These are phyloP conservation scores for Globisporangium spinosum DNA, from an alignment of 352 stramenopile genomes.

Conservation along the genomic window DNA sequence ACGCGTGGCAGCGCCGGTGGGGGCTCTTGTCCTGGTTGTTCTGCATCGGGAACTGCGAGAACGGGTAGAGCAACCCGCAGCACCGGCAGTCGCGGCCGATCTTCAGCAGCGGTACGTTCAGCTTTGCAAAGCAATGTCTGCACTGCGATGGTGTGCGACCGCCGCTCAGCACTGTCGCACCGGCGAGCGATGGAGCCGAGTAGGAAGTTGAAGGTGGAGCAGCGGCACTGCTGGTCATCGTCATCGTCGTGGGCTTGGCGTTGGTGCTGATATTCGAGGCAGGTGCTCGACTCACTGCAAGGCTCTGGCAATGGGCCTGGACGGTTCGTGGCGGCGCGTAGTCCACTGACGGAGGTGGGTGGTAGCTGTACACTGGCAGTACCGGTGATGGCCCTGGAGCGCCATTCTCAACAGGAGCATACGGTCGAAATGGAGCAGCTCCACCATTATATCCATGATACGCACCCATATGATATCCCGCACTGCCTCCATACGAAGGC, in stretches of 20 bases:
- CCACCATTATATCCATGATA: too few species aligned
- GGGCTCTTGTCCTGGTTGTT: neutral
- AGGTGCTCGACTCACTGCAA: neutral
- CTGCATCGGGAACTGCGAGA: neutral
- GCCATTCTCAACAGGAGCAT: neutral
- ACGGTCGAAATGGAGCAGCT: neutral
- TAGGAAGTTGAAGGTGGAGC: neutral
- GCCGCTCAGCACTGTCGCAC: neutral
- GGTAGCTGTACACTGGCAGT: slow-evolving; percentile 2
- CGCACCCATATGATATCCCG: neutral
- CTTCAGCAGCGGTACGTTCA: neutral
- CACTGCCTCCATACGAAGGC: neutral
- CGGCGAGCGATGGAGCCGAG: neutral
- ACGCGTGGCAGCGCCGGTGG: neutral
- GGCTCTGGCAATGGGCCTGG: neutral
- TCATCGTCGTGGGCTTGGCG: neutral
- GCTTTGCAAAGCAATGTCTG: neutral
- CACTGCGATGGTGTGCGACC: neutral
- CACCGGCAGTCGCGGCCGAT: neutral
- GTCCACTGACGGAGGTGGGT: neutral
- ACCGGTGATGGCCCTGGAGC: neutral
- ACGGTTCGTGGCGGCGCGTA: neutral
- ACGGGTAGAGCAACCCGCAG: neutral
- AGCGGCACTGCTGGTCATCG: too few species aligned
- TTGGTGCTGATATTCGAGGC: neutral